A percentile compares a stretch with the other conserved stretches of the same genome.
phyloP scores from a whole-genome alignment of 257 asterid species.

The Solanum neorickii region DNA sequence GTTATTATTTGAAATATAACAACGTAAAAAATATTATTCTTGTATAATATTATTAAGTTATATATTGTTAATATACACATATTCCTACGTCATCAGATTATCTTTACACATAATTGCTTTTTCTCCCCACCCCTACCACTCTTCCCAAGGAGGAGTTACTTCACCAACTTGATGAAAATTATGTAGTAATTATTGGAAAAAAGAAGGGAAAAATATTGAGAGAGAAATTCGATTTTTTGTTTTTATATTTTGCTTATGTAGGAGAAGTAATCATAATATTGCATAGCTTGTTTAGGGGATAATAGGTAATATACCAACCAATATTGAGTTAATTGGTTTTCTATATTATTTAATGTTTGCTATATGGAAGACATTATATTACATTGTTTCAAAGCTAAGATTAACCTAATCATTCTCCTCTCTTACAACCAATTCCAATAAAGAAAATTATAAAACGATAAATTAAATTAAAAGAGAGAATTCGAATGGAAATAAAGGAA shows the following conservation, averaged over 20 bases:
- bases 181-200: neutral
- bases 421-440: neutral
- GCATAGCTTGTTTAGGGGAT: neutral
- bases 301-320: conserved; percentile 1
- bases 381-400: conserved; percentile 40
- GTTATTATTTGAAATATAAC: neutral
- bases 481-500: too few species aligned
- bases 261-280: neutral
- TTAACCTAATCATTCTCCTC: conserved; percentile 3
- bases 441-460: too few species aligned
- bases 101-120: neutral
- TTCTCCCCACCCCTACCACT: neutral
- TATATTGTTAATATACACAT: neutral
- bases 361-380: neutral
- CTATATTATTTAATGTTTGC: neutral
- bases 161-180: neutral
- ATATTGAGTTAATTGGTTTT: conserved; percentile 7
- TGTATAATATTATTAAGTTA: neutral
- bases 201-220: neutral
- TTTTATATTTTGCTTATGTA: neutral
- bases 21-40: neutral
- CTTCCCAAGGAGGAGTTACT: neutral
- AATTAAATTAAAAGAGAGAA: too few species aligned
- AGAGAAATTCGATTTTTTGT: neutral
- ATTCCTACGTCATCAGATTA: neutral